These are phyloP conservation scores for Metarhizium robertsii DNA, from an alignment of 2,329 filamentous ascomycete genomes.

Conservation along the genomic window DNA sequence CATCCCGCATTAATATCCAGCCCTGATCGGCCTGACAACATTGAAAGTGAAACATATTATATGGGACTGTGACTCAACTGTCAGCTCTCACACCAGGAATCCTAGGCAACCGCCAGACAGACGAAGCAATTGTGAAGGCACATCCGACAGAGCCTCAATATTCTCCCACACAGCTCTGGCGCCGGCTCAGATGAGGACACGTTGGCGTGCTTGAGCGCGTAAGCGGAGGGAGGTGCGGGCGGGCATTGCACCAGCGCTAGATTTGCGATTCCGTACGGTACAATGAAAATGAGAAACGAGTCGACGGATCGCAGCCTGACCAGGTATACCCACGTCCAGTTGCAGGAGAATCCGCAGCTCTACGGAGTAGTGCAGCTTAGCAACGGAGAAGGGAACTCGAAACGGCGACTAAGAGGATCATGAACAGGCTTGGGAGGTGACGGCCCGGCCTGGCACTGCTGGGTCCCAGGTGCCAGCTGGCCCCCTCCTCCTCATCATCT, in stretches of 20 bases:
- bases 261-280: not conserved
- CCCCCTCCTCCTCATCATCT: not conserved
- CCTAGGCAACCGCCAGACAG: not conserved
- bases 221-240: not conserved
- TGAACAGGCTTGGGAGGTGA: not conserved
- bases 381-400: not conserved
- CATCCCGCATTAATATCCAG: not conserved
- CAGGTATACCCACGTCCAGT: not conserved
- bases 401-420: not conserved
- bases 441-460: not conserved
- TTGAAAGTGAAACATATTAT: not conserved
- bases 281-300: not conserved
- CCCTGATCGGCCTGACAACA: not conserved
- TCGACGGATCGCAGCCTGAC: not conserved
- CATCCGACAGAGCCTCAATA: not conserved
- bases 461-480: not conserved
- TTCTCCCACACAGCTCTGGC: not conserved
- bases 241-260: not conserved
- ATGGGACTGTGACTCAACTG: not conserved
- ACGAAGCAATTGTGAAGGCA: not conserved
- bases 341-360: not conserved
- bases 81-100: not conserved
- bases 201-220: slow-evolving; percentile 1
- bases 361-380: not conserved
- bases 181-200: slow-evolving; percentile 5